Evolutionary conservation across 73 alveolate genomes (phyloP).

Genomic region (Paraurostyla sp.): DNA sequence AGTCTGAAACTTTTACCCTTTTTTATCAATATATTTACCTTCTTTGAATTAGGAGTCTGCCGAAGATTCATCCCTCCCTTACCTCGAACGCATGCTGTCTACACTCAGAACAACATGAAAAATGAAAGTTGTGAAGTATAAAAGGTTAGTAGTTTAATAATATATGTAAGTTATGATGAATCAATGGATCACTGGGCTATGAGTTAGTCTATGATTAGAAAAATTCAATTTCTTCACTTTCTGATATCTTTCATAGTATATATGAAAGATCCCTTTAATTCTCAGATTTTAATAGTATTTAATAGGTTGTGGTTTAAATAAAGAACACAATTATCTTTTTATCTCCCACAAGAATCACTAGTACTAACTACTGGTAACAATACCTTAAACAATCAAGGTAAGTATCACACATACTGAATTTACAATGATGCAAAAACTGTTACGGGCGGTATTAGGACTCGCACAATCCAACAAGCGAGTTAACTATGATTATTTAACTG

Average conservation of each 20-base stretch:
- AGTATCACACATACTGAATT: no score
- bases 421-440: conserved; percentile 52
- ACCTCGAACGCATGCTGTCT: neutral
- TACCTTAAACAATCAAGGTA: no score
- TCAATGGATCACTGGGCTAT: conserved; percentile 65
- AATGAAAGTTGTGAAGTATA: neutral
- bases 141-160: conserved; percentile 1
- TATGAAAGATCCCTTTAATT: neutral
- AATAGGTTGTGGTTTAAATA: neutral
- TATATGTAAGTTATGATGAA: conserved; percentile 4
- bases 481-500: conserved; percentile 60
- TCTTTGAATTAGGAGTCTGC: neutral
- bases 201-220: conserved; percentile 53
- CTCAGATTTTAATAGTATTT: neutral
- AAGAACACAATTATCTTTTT: neutral
- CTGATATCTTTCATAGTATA: conserved; percentile 5
- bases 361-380: no score
- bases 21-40: neutral
- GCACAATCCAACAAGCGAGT: conserved; percentile 45
- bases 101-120: neutral
- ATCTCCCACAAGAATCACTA: neutral
- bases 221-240: conserved; percentile 57
- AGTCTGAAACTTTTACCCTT: conserved; percentile 25
- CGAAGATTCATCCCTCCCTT: neutral
- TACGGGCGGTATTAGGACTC: conserved; percentile 65